These are phyloP conservation scores for Mycosphaerella sp. DNA, from an alignment of 2,329 filamentous ascomycete genomes.

Conservation along the genomic window DNA sequence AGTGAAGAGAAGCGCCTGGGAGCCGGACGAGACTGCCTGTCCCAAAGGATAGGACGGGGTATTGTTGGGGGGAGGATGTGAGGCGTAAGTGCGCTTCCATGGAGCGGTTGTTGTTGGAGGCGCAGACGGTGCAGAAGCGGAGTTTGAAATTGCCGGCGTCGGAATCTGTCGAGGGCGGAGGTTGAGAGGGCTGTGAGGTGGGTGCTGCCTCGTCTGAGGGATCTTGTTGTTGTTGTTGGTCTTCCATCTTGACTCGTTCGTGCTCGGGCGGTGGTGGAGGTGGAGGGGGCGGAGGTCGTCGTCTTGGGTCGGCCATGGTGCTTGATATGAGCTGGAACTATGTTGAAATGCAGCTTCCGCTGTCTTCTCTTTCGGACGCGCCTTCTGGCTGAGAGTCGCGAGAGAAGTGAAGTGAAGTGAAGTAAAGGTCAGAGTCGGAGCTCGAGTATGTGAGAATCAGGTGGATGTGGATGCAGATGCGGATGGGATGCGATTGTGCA, in stretches of 20 bases:
- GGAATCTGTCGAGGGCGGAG: not conserved
- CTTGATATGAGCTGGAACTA: no score
- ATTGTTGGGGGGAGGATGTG: slow-evolving; percentile 59
- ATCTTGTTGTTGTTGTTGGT: slow-evolving; percentile 18
- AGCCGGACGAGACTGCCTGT: slow-evolving; percentile 91
- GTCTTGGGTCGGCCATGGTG: slow-evolving; percentile 42
- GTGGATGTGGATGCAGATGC: no score
- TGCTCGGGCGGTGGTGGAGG: slow-evolving; percentile 47
- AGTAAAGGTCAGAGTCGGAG: not conserved
- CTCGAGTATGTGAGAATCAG: no score
- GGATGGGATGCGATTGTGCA: no score
- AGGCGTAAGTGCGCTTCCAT: slow-evolving; percentile 99
- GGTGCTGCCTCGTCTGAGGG: slow-evolving; percentile 6
- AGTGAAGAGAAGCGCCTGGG: slow-evolving; percentile 81
- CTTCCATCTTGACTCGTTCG: slow-evolving; percentile 23
- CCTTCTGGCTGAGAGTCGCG: no score
- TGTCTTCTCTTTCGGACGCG: no score
- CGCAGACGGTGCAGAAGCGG: slow-evolving; percentile 98
- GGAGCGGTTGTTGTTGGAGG: slow-evolving; percentile 97
- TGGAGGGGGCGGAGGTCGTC: slow-evolving; percentile 21
- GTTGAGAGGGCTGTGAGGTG: not conserved
- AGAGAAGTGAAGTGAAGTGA: not conserved
- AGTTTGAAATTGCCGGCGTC: slow-evolving; percentile 60
- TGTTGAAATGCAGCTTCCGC: no score
- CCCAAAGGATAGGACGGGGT: slow-evolving; percentile 96